A percentile compares a stretch with the other conserved stretches of the same genome.
phyloP scores from a whole-genome alignment of 192 early-diverging fungal genomes.

The Globomyces pollinis-pini region DNA sequence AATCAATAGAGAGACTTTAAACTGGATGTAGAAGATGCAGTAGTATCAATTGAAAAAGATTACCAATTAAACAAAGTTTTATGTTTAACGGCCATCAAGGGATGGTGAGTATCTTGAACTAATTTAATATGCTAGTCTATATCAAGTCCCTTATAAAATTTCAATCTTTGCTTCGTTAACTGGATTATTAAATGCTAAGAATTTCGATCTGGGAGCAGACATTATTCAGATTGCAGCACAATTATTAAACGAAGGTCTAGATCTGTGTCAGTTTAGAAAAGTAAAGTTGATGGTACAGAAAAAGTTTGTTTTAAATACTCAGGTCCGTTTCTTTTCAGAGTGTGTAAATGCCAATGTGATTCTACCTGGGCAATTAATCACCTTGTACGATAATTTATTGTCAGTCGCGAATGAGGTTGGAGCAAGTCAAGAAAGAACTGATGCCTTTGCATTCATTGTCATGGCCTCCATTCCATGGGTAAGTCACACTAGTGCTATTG shows the following conservation, averaged over 20 bases:
- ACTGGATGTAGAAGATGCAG: no score
- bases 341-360: slow-evolving; percentile 74
- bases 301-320: slow-evolving; percentile 1
- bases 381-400: slow-evolving; percentile 60
- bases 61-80: no score
- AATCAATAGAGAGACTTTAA: no score
- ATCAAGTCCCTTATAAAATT: slow-evolving; percentile 68
- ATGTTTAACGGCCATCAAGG: no score
- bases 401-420: slow-evolving; percentile 35
- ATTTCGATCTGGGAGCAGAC: slow-evolving; percentile 50
- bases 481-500: no score
- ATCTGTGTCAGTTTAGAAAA: slow-evolving; percentile 53
- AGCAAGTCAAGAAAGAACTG: slow-evolving; percentile 41
- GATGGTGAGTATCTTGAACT: no score
- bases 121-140: no score
- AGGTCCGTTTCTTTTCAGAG: slow-evolving; percentile 72
- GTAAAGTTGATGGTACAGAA: slow-evolving; percentile 69
- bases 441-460: slow-evolving; percentile 67
- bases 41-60: no score
- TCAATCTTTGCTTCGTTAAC: slow-evolving; percentile 72
- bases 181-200: slow-evolving; percentile 74
- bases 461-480: slow-evolving; percentile 77
- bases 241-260: slow-evolving; percentile 48
- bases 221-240: slow-evolving; percentile 55
- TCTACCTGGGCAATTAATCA: slow-evolving; percentile 51